Base-by-base conservation (phyloP, 345 rosid genomes). In the Brassica cretica region DNA sequence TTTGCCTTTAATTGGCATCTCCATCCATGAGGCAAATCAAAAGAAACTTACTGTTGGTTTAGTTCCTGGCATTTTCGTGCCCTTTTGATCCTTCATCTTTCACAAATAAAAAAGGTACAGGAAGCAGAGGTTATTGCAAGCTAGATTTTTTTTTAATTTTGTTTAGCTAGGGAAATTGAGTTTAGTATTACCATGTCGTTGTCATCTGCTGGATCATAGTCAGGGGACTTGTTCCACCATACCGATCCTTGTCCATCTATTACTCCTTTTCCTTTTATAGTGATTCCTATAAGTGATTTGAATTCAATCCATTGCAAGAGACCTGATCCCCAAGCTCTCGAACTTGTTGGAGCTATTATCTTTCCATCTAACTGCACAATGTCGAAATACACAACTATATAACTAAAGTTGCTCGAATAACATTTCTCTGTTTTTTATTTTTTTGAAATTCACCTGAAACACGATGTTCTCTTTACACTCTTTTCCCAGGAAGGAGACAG, bases 171-270 rank as follows among this genome's bases (percentile, higher is more conserved):
- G 62, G 51, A 74, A 29, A 46, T 16, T 35, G 41, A 73, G 11
- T 39, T 18, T 37, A 6, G 8, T 56, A 64, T 75, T 81, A 83
- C 90, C 72, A 11, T 37, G 64, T 78, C 72, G 35, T 55, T 73
- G 51, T 69, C 81, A 21, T 79, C 83, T 30, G 72, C 70, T 8
- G 85, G 79, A 71, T 64, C 66, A 41, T 78, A 77, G 29, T 79
- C 25, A 25, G 90, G 84, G 11, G 62, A 78, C 76, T 83, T 76
- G 11, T 87, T 80, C 98, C 97, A 91, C 97, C 97, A 90, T 55
- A 85, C 91, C 0, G 93, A 87, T 73, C 98, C 97, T 81, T 77
- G 87, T 24, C 98, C 98, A 58, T 93, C 98, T n/a, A 93, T 85
- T 16, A 72, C 77, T 39, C 98, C 98, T 80, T 87, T 84, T 21